Evolutionary conservation across 306 rosid species (phyloP).

Genomic region (Aeschynomene evenia): DNA sequence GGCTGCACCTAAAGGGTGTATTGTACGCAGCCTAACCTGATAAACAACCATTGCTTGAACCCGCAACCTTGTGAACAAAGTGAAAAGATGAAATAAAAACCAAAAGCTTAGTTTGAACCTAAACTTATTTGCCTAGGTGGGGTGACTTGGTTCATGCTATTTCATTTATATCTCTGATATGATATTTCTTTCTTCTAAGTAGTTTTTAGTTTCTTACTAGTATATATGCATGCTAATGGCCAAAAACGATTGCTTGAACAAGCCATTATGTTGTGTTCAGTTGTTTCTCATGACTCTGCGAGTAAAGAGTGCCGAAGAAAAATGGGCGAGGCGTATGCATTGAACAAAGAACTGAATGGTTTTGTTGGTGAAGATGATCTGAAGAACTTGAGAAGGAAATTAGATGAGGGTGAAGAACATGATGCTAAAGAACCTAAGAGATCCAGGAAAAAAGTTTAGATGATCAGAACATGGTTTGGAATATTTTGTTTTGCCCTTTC

Average conservation of each 20-base stretch:
- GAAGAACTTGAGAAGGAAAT: conserved; percentile 50
- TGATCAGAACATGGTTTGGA: conserved; percentile 17
- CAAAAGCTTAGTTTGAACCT: no score
- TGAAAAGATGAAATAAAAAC: no score
- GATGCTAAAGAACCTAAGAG: conserved; percentile 46
- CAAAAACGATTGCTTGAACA: not conserved
- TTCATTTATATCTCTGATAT: no score
- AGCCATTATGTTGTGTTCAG: conserved; percentile 41
- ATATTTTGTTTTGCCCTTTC: conserved; percentile 1
- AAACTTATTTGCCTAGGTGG: no score
- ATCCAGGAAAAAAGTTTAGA: conserved; percentile 44
- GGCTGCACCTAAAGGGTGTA: no score
- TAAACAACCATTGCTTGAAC: no score
- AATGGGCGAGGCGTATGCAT: conserved; percentile 76
- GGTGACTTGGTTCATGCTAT: no score
- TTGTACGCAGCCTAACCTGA: no score
- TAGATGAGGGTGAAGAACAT: conserved; percentile 47
- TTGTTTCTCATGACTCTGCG: conserved; percentile 80
- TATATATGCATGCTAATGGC: not conserved
- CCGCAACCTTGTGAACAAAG: no score
- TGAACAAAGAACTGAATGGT: conserved; percentile 67
- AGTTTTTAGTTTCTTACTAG: not conserved
- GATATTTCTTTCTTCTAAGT: not conserved
- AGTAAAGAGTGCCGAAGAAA: conserved; percentile 78
- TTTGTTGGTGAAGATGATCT: conserved; percentile 63